Evolutionary conservation across 176 grass and related monocot species (phyloP).

Genomic region (Alopecurus myosuroides): DNA sequence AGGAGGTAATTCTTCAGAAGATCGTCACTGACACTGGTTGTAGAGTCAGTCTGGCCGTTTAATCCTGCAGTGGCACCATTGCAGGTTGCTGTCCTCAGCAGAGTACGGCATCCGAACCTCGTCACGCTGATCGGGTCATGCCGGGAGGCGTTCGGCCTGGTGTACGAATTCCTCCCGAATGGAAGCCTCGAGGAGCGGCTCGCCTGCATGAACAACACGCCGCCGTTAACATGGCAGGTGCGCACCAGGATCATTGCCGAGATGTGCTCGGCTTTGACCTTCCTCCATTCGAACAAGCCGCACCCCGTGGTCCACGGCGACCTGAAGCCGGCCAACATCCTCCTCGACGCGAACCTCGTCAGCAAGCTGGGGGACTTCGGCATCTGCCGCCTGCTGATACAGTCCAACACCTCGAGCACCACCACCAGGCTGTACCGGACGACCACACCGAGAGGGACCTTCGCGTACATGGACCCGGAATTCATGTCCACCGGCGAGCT

Average conservation of each 20-base stretch:
- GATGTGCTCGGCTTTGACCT: constrained; percentile 72
- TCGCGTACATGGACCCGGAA: constrained; percentile 54
- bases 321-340: constrained; percentile 63
- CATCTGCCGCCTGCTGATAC: constrained; percentile 33
- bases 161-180: constrained; percentile 81
- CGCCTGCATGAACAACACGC: constrained; percentile 17
- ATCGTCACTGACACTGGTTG: neutral
- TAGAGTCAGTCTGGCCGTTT: neutral
- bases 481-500: constrained; percentile 49
- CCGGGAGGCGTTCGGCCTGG: constrained; percentile 36
- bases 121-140: constrained; percentile 69
- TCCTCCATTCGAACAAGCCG: constrained; percentile 70
- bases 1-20: constrained; percentile 35
- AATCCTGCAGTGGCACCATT: neutral
- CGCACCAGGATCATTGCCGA: constrained; percentile 59
- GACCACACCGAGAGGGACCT: constrained; percentile 31
- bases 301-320: constrained; percentile 58
- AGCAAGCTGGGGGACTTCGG: constrained; percentile 73
- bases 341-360: constrained; percentile 63
- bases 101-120: constrained; percentile 76
- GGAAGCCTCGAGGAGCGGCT: constrained; percentile 70
- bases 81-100: constrained; percentile 56
- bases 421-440: constrained; percentile 33
- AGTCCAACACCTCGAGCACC: constrained; percentile 19
- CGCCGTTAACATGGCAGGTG: constrained; percentile 58